A percentile compares a stretch with the other conserved stretches of the same genome.
These are phyloP conservation scores for Salix koriyanagi DNA, from an alignment of 345 rosid species.

Conservation along the genomic window DNA sequence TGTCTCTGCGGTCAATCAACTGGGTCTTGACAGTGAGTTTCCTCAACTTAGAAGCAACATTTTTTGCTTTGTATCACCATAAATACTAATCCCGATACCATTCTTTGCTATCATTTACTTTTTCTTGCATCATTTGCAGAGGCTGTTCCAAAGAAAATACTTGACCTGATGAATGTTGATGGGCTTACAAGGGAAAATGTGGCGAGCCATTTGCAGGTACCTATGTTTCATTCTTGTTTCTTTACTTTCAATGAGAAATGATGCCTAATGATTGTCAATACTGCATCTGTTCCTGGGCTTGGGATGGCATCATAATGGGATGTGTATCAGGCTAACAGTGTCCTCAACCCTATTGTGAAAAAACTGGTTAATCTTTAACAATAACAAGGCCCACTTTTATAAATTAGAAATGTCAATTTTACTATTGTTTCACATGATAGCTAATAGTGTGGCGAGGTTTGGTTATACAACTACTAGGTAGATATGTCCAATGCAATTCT, in stretches of 20 bases:
- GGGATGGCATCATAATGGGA: not conserved
- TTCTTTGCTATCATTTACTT: constrained; percentile 3
- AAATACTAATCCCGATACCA: not conserved
- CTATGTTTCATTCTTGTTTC: constrained; percentile 12
- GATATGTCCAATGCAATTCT: not conserved
- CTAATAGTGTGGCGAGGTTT: not conserved
- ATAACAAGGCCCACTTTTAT: not conserved
- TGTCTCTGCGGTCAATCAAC: constrained; percentile 75
- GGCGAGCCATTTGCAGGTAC: constrained; percentile 94
- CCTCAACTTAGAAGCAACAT: not conserved
- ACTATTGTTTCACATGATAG: not conserved
- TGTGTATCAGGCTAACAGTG: not conserved
- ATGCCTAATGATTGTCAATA: not conserved
- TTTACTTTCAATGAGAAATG: not conserved
- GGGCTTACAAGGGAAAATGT: constrained; percentile 95
- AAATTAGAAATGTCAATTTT: not conserved
- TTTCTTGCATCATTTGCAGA: constrained; percentile 40
- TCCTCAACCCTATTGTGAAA: not conserved
- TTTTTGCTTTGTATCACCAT: not conserved
- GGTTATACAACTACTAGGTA: not conserved
- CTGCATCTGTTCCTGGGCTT: not conserved
- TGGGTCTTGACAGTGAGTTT: constrained; percentile 82
- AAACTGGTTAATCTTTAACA: not conserved
- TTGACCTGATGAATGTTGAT: constrained; percentile 85
- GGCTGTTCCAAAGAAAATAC: constrained; percentile 94